Evolutionary conservation across 2,329 filamentous ascomycete species (phyloP).

Genomic region (Metarhizium robertsii): DNA sequence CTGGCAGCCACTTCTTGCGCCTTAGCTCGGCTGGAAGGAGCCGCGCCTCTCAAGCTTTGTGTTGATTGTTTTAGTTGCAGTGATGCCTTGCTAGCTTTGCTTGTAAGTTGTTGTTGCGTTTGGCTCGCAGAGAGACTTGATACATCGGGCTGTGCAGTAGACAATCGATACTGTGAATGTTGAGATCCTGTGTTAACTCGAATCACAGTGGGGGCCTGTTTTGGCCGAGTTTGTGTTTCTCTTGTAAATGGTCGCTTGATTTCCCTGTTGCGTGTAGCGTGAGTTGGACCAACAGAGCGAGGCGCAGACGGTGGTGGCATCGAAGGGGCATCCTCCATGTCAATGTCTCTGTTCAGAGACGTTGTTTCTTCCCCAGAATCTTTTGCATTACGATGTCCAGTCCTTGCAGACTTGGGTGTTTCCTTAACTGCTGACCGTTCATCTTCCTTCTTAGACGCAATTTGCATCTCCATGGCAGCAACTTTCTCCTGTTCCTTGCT

Average conservation of each 20-base stretch:
- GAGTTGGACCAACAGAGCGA: slow-evolving; percentile 37
- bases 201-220: slow-evolving; percentile 61
- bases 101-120: slow-evolving; percentile 38
- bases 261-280: slow-evolving; percentile 40
- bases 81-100: slow-evolving; percentile 59
- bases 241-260: slow-evolving; percentile 52
- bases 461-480: slow-evolving; percentile 42
- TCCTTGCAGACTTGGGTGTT: slow-evolving; percentile 34
- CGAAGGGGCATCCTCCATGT: slow-evolving; percentile 47
- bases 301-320: slow-evolving; percentile 53
- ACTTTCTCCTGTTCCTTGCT: slow-evolving; percentile 48
- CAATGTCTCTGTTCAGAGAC: slow-evolving; percentile 33
- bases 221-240: slow-evolving; percentile 47
- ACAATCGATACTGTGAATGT: slow-evolving; percentile 46
- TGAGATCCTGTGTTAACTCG: slow-evolving; percentile 60
- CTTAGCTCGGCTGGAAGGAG: slow-evolving; percentile 57
- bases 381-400: slow-evolving; percentile 43
- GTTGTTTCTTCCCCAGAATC: slow-evolving; percentile 22
- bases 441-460: slow-evolving; percentile 43
- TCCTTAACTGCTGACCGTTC: slow-evolving; percentile 32
- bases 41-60: slow-evolving; percentile 50
- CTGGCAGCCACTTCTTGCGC: slow-evolving; percentile 67
- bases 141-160: slow-evolving; percentile 45
- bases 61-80: slow-evolving; percentile 48
- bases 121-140: slow-evolving; percentile 19